Evolutionary conservation across 2,329 filamentous ascomycete genomes (phyloP).

Genomic region (Nemania sp.): DNA sequence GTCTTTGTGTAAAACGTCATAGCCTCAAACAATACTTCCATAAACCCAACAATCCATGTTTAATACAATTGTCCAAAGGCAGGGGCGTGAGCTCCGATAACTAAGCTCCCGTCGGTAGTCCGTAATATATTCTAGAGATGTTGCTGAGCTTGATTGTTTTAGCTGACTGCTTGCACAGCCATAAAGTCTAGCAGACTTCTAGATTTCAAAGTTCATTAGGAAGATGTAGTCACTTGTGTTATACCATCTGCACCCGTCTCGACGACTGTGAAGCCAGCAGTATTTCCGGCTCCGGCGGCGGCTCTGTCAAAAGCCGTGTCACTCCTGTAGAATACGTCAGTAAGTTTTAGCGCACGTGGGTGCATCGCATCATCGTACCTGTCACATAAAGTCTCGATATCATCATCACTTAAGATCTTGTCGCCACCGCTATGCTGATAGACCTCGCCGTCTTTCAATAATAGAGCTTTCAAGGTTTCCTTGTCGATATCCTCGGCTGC

Average conservation of each 20-base stretch:
- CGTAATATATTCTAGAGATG: slow-evolving; percentile 11
- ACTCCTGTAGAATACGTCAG: slow-evolving; percentile 54
- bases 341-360: not conserved
- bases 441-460: slow-evolving; percentile 78
- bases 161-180: slow-evolving; percentile 20
- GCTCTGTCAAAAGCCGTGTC: slow-evolving; percentile 75
- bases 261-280: slow-evolving; percentile 79
- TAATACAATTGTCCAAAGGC: slow-evolving; percentile 30
- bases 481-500: slow-evolving; percentile 66
- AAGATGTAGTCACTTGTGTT: slow-evolving; percentile 44
- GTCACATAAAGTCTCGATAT: slow-evolving; percentile 84
- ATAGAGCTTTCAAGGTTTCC: slow-evolving; percentile 70
- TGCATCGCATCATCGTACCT: slow-evolving; percentile 55
- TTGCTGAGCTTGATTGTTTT: slow-evolving; percentile 18
- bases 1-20: slow-evolving; percentile 2
- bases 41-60: not conserved
- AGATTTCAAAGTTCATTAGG: slow-evolving; percentile 6
- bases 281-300: slow-evolving; percentile 80
- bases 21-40: slow-evolving; percentile 11
- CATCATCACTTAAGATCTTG: slow-evolving; percentile 78
- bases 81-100: slow-evolving; percentile 19
- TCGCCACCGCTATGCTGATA: slow-evolving; percentile 70
- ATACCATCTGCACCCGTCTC: slow-evolving; percentile 76
- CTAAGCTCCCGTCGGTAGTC: not conserved
- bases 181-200: not conserved